Base-by-base conservation (phyloP, 495 filamentous ascomycete genomes). In the Cryomyces antarcticus region DNA sequence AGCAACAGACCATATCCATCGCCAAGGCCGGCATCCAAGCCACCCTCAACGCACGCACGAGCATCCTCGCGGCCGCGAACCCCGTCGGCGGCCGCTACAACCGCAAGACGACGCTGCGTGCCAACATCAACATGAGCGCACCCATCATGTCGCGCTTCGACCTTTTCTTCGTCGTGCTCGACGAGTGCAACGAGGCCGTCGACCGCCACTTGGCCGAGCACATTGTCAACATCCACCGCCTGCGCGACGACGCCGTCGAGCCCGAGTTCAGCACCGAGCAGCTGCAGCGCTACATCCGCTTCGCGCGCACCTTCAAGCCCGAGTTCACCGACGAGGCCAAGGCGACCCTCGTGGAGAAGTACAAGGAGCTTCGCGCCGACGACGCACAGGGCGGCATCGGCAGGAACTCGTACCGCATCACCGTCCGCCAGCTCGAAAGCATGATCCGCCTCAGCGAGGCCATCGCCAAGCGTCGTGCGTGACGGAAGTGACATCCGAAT, bases 121-220 rank as follows among this genome's bases (percentile, higher is more conserved):
- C 83, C 42, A 99, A 99, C 58, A 81, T 99, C 59, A 96, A 99
- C 64, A 93, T 99, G 78, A 82, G 75, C 30, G 92, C 89, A 12
- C 89, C 89, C 44, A 99, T 99, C 61, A 96, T 99, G 89, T 87
- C 80, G 38, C 79, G 89, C 62, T 99, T 99, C 64, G 89, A 99
- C 63, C 67, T 99, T 12, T 99, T 99, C 70, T 99, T 99, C 57
- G 86, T 99, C 48, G 80, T 99, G 38, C 77, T 95, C 3, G 89
- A 99, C 55, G 89, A 99, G 52, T 94, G 88, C 57, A 89, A 94
- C 54, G 89, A 96, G 61, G 58, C 65, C 12, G 74, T 93, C 24
- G 89, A 99, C 55, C 80, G 86, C 44, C 82, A 86, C 49, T 67
- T 97, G 0, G 92, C 89, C 0, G 69, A 84, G 46, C 89, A 99